Evolutionary conservation across 495 filamentous ascomycete species (phyloP), one percentile per base, ranked within the genome.

Genomic region (Penicillium silybi): DNA sequence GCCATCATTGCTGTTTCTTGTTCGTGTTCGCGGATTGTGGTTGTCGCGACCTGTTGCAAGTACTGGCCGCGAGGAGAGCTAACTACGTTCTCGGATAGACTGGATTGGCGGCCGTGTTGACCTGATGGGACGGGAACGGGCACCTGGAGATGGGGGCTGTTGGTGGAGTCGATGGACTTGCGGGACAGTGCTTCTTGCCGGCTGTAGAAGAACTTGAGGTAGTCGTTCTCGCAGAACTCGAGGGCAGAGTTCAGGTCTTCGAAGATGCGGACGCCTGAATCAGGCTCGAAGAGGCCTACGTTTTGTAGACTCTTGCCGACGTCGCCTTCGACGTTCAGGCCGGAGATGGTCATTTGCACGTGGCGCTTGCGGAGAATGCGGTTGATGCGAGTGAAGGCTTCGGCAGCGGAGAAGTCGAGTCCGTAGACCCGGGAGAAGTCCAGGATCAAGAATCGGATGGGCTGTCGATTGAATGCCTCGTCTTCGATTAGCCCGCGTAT

Each of bases 221-320:
- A 89, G 50, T 96, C 87, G 59, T 98, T 98, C 68, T 98, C 93
- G 68, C 92, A 96, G 60, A 80, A 87, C 61, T 98, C 95, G 2
- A 98, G 77, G 0, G 91, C 93, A 4, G 86, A 87, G 68, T 98
- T 98, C 41, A 98, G 80, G 54, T 95, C 88, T 49, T 88, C 88
- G 52, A 95, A 92, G 16, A 95, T 81, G 50, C 82, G 80, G 20
- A 90, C 85, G 9, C 83, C 80, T 7, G 82, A 79, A 13, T 83
- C 84, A 20, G 79, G 69, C 39, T 87, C 85, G 48, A 85, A 79
- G 0, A 97, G 76, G 6, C 90, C 92, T 6, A 95, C 90, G 40
- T 86, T 88, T 13, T 86, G 73, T 6, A 98, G 77, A 50, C 82
- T 86, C 46, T 81, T 83, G 20, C 91, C 91, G 3, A 97, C 78